These are phyloP conservation scores for Colletotrichum lini DNA, from an alignment of 2,329 filamentous ascomycete species.

Conservation along the genomic window DNA sequence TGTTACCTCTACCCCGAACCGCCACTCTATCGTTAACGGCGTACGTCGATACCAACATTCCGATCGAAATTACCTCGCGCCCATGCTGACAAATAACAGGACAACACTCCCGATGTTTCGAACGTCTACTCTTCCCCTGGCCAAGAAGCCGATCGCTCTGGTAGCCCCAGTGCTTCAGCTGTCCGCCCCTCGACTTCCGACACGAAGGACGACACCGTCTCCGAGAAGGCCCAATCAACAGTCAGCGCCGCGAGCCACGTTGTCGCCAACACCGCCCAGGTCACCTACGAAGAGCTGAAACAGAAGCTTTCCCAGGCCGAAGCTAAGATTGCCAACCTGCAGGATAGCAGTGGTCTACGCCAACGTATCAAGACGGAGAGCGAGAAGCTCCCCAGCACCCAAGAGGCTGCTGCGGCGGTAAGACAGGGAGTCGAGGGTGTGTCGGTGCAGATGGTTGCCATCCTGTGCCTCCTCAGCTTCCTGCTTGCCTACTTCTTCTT, in stretches of 20 bases:
- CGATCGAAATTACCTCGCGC: background rate
- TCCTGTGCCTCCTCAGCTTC: slow-evolving; percentile 90
- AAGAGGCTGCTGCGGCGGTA: slow-evolving; percentile 66
- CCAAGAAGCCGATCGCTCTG: slow-evolving; percentile 48
- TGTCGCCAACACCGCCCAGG: slow-evolving; percentile 60
- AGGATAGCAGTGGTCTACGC: slow-evolving; percentile 79
- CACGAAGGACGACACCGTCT: slow-evolving; percentile 49
- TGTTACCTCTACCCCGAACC: slow-evolving; percentile 57
- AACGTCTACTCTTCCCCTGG: slow-evolving; percentile 63
- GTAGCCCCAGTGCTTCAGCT: slow-evolving; percentile 48
- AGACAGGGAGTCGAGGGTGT: slow-evolving; percentile 80
- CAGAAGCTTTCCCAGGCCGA: slow-evolving; percentile 82
- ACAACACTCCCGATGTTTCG: slow-evolving; percentile 61
- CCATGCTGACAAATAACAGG: slow-evolving; percentile 46
- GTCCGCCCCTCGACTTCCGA: slow-evolving; percentile 51
- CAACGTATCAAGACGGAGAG: slow-evolving; percentile 76
- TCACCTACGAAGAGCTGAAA: slow-evolving; percentile 73
- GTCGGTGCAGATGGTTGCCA: slow-evolving; percentile 86
- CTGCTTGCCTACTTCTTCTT: slow-evolving; percentile 97
- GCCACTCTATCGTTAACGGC: slow-evolving; percentile 55
- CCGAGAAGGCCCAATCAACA: slow-evolving; percentile 50
- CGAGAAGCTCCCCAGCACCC: slow-evolving; percentile 64
- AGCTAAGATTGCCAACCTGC: slow-evolving; percentile 78
- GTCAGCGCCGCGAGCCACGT: slow-evolving; percentile 61
- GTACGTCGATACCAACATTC: slow-evolving; percentile 17